A percentile compares a stretch with the other conserved stretches of the same genome.
Conservation (phyloP, 192 early-diverging fungal species). For the Coemansia sp. region DNA sequence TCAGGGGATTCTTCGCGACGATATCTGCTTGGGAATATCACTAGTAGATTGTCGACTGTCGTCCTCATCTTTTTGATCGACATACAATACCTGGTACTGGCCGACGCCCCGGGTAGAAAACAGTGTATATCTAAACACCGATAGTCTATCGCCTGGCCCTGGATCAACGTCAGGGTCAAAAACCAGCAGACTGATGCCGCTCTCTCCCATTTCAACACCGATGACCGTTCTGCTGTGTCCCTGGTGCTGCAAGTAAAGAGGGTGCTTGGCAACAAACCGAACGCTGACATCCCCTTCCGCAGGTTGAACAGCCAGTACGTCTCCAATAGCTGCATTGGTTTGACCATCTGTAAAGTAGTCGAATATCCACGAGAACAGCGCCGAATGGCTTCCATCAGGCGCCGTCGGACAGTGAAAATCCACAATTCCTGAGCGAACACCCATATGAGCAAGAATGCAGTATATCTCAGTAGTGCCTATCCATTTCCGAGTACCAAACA, state of each 20-base stretch:
- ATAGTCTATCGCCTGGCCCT: constrained; percentile 3
- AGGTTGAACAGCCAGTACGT: neutral
- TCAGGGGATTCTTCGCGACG: constrained; percentile 7
- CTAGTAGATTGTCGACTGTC: neutral
- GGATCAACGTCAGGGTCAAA: constrained; percentile 60
- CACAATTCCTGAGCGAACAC: constrained; percentile 57
- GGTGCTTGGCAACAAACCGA: constrained; percentile 56
- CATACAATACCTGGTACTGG: constrained; percentile 39
- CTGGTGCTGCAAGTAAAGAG: constrained; percentile 71
- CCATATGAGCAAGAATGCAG: constrained; percentile 60
- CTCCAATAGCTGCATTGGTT: neutral
- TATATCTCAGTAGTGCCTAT: constrained; percentile 73
- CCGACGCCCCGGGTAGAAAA: constrained; percentile 9
- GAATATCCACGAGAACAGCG: constrained; percentile 57
- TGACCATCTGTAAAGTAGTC: constrained; percentile 58
- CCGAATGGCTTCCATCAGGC: constrained; percentile 56
- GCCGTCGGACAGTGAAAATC: constrained; percentile 67
- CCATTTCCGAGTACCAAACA: constrained; percentile 64
- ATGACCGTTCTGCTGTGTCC: constrained; percentile 69
- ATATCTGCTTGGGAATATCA: constrained; percentile 9
- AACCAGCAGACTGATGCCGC: constrained; percentile 55
- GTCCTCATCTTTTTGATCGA: constrained; percentile 4
- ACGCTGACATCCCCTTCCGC: constrained; percentile 5
- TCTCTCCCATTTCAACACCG: constrained; percentile 58
- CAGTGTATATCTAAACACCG: neutral